Conservation (phyloP, 148 eudicot genomes). For the Rhododendron ferrugineum region DNA sequence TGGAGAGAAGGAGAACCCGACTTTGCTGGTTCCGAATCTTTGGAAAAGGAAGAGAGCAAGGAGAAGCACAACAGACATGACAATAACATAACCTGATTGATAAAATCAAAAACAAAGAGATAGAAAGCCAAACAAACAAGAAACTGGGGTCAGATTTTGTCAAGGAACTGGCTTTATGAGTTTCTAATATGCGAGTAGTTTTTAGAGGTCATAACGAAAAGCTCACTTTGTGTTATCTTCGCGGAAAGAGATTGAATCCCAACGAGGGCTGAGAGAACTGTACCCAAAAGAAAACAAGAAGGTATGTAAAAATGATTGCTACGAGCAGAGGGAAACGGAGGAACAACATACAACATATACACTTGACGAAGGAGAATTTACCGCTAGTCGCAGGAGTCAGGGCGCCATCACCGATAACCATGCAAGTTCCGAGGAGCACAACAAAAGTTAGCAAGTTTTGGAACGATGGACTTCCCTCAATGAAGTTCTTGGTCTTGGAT, state of each 20-base stretch:
- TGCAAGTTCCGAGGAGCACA: constrained; percentile 16
- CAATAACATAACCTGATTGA: constrained; percentile 13
- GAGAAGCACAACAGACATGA: constrained; percentile 25
- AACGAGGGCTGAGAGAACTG: constrained; percentile 35
- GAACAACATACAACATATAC: background rate
- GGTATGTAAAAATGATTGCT: background rate
- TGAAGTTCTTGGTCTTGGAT: constrained; percentile 10
- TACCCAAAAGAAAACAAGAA: background rate
- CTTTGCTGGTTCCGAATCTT: constrained; percentile 32
- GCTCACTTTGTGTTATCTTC: constrained; percentile 25
- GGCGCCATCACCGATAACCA: constrained; percentile 17
- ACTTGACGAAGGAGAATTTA: background rate
- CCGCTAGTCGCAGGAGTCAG: constrained; percentile 16
- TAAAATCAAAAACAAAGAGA: background rate
- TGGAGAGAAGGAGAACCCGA: constrained; percentile 33
- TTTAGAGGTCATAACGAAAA: background rate
- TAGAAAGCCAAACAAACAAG: background rate
- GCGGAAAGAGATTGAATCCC: constrained; percentile 28
- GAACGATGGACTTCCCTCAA: constrained; percentile 1
- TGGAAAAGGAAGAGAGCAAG: constrained; percentile 29
- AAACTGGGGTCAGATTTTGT: background rate
- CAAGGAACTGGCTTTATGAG: background rate
- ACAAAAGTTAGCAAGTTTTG: background rate
- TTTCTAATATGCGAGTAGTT: background rate
- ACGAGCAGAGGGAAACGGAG: background rate